phyloP scores from a whole-genome alignment of 2,329 filamentous ascomycete species.

The Pseudocercospora pini-densiflorae region DNA sequence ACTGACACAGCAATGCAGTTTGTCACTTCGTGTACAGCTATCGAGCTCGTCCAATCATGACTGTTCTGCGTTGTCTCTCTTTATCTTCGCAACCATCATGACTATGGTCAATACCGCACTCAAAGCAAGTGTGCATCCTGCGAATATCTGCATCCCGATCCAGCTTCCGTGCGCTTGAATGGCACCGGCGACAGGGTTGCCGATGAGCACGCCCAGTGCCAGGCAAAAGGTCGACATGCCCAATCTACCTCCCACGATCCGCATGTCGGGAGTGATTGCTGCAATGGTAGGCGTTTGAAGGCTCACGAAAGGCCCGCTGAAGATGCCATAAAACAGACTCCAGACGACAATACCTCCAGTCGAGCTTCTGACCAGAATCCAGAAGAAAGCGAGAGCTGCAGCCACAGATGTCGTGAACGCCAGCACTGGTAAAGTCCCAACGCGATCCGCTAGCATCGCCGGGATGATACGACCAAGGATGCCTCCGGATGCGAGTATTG shows the following conservation, averaged over 20 bases:
- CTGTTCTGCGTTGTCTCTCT: no score
- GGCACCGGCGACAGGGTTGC: constrained; percentile 32
- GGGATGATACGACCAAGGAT: constrained; percentile 53
- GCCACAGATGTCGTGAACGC: constrained; percentile 38
- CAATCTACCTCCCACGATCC: constrained; percentile 30
- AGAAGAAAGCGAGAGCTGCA: constrained; percentile 37
- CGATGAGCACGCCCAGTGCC: constrained; percentile 31
- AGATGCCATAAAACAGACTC: constrained; percentile 50
- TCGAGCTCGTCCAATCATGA: no score
- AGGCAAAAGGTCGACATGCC: constrained; percentile 33
- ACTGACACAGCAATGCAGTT: no score
- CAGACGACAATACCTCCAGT: constrained; percentile 43
- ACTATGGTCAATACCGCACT: no score
- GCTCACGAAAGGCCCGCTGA: constrained; percentile 48
- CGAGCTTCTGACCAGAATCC: constrained; percentile 38
- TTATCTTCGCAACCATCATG: no score
- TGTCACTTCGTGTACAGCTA: no score
- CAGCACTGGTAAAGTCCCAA: constrained; percentile 52
- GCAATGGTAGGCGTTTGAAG: constrained; percentile 46
- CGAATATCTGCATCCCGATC: constrained; percentile 32
- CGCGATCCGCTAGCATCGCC: constrained; percentile 48
- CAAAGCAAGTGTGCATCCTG: constrained; percentile 8
- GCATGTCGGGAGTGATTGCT: constrained; percentile 19
- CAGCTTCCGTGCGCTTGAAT: constrained; percentile 21
- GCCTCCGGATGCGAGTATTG: constrained; percentile 66